These are phyloP conservation scores for Nigrospora oryzae DNA, from an alignment of 2,329 filamentous ascomycete genomes.

Conservation along the genomic window DNA sequence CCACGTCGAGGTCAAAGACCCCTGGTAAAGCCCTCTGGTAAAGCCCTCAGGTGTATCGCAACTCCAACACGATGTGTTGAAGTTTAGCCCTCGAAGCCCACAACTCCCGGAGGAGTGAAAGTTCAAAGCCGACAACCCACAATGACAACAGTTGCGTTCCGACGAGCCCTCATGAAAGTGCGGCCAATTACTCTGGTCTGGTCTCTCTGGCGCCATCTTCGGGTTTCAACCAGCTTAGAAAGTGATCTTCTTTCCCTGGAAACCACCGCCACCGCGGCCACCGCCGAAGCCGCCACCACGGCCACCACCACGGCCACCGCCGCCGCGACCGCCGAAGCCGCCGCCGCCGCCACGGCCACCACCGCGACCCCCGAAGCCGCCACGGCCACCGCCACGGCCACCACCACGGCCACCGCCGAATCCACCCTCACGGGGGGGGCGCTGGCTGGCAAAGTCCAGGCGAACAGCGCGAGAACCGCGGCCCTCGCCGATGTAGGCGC, in stretches of 20 bases:
- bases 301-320: constrained; percentile 29
- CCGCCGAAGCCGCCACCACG: constrained; percentile 35
- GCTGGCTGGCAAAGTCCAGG: constrained; percentile 71
- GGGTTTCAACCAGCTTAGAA: constrained; percentile 23
- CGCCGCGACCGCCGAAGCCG: constrained; percentile 42
- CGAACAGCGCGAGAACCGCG: constrained; percentile 68
- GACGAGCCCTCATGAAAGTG: constrained; percentile 32
- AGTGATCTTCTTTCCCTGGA: constrained; percentile 73
- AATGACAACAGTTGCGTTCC: constrained; percentile 39
- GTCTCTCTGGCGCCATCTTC: too few species aligned
- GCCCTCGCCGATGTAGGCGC: constrained; percentile 52
- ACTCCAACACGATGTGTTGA: constrained; percentile 23
- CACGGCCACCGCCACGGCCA: constrained; percentile 33
- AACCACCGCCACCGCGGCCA: constrained; percentile 35
- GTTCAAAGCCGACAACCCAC: constrained; percentile 49
- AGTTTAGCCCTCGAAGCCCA: constrained; percentile 47
- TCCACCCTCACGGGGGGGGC: constrained; percentile 49
- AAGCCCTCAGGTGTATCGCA: constrained; percentile 49
- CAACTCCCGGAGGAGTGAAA: constrained; percentile 27
- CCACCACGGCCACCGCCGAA: constrained; percentile 38
- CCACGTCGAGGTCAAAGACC: constrained; percentile 14
- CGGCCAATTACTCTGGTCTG: constrained; percentile 23
- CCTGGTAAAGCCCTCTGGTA: constrained; percentile 17
- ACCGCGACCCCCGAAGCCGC: constrained; percentile 38
- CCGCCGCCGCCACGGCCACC: constrained; percentile 42